Percentiles rank a stretch among this genome's conserved stretches.
Conservation (phyloP, 345 rosid genomes). For the Litchi chinensis region DNA sequence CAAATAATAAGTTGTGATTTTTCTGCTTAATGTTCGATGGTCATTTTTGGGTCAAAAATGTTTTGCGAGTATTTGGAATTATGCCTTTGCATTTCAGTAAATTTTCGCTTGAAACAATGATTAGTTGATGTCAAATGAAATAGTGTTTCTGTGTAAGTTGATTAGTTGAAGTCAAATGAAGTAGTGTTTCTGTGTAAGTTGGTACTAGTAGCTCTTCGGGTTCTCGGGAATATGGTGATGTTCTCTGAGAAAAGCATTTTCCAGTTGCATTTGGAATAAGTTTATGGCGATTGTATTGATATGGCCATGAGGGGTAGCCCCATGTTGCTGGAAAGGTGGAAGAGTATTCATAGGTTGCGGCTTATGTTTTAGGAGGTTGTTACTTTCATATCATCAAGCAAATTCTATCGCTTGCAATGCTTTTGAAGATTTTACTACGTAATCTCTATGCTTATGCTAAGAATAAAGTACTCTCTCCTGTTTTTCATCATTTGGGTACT, state of each 20-base stretch:
- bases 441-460: too few species aligned
- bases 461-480: too few species aligned
- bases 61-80: neutral
- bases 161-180: neutral
- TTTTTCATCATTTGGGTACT: too few species aligned
- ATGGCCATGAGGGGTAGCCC: too few species aligned
- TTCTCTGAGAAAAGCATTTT: neutral
- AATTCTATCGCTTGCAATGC: neutral
- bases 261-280: neutral
- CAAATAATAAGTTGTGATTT: neutral
- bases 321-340: too few species aligned
- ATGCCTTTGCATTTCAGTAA: neutral
- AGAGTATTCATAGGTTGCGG: too few species aligned
- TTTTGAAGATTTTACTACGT: neutral
- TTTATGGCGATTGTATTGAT: too few species aligned
- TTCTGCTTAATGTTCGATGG: too few species aligned
- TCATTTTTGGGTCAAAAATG: neutral
- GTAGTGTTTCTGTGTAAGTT: neutral
- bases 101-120: neutral
- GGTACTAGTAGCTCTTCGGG: neutral
- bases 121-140: neutral
- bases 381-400: too few species aligned
- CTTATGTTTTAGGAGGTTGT: too few species aligned
- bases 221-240: neutral
- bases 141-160: neutral